These are phyloP conservation scores for Phaeotremella fagi DNA, from an alignment of 768 basidiomycete species.

Conservation along the genomic window DNA sequence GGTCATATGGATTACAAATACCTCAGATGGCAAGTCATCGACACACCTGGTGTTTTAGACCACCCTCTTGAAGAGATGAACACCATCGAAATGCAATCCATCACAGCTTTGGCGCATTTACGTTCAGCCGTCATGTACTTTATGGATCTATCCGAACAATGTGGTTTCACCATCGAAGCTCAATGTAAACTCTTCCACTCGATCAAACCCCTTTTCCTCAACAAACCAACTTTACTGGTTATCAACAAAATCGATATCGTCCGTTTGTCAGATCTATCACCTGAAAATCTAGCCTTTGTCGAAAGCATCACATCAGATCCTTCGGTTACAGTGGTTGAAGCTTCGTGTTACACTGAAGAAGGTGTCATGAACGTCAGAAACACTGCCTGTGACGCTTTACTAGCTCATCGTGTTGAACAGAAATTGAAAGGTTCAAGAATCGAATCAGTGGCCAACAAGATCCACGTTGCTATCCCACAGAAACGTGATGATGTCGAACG, in stretches of 20 bases:
- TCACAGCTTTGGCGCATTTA: conserved; percentile 89
- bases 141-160: conserved; percentile 98
- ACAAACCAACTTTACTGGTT: conserved; percentile 89
- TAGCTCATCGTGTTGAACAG: conserved; percentile 87
- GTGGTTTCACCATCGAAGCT: conserved; percentile 93
- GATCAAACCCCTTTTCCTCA: conserved; percentile 92
- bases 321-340: conserved; percentile 67
- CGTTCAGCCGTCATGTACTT: conserved; percentile 94
- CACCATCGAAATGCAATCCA: conserved; percentile 99
- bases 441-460: conserved; percentile 85
- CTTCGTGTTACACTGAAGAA: conserved; percentile 93
- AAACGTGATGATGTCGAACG: conserved; percentile 84
- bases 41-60: conserved; percentile 96
- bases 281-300: conserved; percentile 71
- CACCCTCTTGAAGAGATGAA: conserved; percentile 99
- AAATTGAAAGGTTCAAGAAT: conserved; percentile 93
- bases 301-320: conserved; percentile 73
- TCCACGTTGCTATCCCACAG: conserved; percentile 90
- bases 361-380: conserved; percentile 97
- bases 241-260: conserved; percentile 97
- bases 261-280: conserved; percentile 74
- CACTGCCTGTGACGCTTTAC: conserved; percentile 87
- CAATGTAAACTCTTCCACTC: conserved; percentile 99
- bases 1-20: conserved; percentile 99
- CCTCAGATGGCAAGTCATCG: conserved; percentile 98